These are phyloP conservation scores for Hordeum pubiflorum DNA, from an alignment of 202 grass and related monocot species.

Conservation along the genomic window DNA sequence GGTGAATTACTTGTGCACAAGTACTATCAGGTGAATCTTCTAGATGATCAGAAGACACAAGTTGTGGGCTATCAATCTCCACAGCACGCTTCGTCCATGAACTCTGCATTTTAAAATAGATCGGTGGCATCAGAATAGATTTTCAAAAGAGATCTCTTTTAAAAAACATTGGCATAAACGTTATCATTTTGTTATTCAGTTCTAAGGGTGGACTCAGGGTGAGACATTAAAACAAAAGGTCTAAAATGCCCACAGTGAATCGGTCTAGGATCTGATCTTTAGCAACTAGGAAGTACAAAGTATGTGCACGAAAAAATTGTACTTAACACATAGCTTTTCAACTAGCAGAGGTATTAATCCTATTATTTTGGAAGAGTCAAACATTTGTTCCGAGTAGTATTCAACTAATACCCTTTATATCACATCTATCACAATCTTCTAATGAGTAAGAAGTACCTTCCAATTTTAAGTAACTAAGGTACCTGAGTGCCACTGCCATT, in stretches of 20 bases:
- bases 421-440: neutral
- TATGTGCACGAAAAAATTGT: neutral
- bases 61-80: slow-evolving; percentile 62
- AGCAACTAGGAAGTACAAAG: neutral
- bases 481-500: slow-evolving; percentile 82
- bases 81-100: slow-evolving; percentile 78
- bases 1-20: slow-evolving; percentile 79
- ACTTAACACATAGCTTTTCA: neutral
- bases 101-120: slow-evolving; percentile 56
- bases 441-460: neutral
- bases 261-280: neutral
- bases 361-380: neutral
- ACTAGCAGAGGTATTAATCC: neutral
- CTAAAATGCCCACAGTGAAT: neutral
- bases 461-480: slow-evolving; percentile 19
- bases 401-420: slow-evolving; percentile 1
- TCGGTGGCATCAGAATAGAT: slow-evolving; percentile 5
- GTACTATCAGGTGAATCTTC: slow-evolving; percentile 76
- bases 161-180: slow-evolving; percentile 3
- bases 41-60: slow-evolving; percentile 53
- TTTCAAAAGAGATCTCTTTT: neutral
- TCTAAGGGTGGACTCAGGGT: neutral
- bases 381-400: neutral
- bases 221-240: neutral
- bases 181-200: neutral